Evolutionary conservation across 2,329 filamentous ascomycete genomes (phyloP), one percentile per base, ranked within the genome.

Genomic region (Ophiosphaerella korrae): DNA sequence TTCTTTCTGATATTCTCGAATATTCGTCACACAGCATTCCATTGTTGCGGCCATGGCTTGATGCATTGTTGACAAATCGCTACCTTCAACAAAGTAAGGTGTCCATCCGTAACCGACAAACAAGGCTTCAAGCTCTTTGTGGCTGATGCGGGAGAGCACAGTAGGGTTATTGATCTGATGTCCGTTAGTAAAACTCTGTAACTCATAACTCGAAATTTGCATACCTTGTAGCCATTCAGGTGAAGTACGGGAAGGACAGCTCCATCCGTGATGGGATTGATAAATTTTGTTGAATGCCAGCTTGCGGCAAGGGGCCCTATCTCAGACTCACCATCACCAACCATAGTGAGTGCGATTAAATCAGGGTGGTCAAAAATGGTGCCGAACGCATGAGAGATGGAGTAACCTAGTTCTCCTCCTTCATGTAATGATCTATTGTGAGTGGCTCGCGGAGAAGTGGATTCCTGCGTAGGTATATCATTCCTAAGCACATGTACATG

Each of bases 271-370:
- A 89, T 87, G 4, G 89, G 89, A 67, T 92, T 91, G 57, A 92
- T 80, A 74, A 91, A 92, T 71, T 92, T 92, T 67, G 83, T 92
- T 74, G 86, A 88, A 75, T 92, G 89, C 89, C 89, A 92, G 48
- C 86, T 86, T 1, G 89, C 90, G 23, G 89, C 89, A 39, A 92
- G 77, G 14, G 89, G 89, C 0, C 89, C 89, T 1, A 89, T 92
- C 76, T 92, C 89, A n/a, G 88, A 82, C 73, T 92, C 89, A 49
- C 89, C 89, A 62, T 92, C 89, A 46, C 89, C 89, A 8, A 92
- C 88, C 80, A 92, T 88, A 29, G 88, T 90, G 52, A 92, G 65
- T 6, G 88, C 83, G 66, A 92, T 92, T 46, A 92, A 78, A 57
- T 89, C 73, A 0, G 89, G 89, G 67, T 91, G 77, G 65, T 92